phyloP scores from a whole-genome alignment of 208 protist genomes.

The Acanthamoeba pearcei region DNA sequence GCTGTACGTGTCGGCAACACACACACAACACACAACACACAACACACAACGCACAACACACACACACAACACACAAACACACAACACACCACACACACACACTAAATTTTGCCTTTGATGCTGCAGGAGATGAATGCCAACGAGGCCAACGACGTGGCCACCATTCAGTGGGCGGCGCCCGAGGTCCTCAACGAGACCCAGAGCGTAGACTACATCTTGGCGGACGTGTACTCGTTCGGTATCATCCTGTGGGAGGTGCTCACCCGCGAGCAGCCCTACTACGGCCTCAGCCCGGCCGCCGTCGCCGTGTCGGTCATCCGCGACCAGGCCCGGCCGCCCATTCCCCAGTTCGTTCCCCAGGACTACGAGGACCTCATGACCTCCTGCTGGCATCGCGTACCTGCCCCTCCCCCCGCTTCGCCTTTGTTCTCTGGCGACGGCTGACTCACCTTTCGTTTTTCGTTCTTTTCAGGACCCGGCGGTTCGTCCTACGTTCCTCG shows the following conservation, averaged over 20 bases:
- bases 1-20: no score
- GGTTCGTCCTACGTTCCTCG: conserved; percentile 12
- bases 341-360: background rate
- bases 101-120: no score
- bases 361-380: conserved; percentile 38
- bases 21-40: no score
- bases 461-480: background rate
- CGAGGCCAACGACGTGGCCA: no score
- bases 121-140: no score
- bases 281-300: background rate
- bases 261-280: conserved; percentile 1
- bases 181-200: no score
- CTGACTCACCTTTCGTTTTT: background rate
- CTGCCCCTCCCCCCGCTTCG: background rate
- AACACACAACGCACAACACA: no score
- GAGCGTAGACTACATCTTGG: background rate
- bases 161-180: no score
- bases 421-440: background rate
- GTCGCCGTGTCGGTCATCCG: conserved; percentile 19
- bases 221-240: background rate
- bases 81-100: no score
- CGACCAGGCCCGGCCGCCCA: background rate
- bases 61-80: no score
- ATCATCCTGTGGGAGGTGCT: conserved; percentile 58
- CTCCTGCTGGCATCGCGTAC: conserved; percentile 20